These are phyloP conservation scores for Talaromyces adpressus DNA, from an alignment of 495 filamentous ascomycete species.

Conservation along the genomic window DNA sequence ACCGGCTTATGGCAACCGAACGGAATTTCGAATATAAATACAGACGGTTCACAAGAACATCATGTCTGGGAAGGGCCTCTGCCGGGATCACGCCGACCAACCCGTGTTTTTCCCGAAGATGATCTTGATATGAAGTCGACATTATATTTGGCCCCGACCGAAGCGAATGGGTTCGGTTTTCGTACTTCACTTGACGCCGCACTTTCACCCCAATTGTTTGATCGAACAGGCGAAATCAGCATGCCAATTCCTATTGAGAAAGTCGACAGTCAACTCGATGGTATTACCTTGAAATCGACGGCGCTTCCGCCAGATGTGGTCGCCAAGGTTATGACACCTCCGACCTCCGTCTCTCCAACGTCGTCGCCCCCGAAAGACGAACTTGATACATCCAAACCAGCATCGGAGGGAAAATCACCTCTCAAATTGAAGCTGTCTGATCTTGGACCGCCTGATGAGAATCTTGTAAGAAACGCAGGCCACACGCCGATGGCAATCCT, in stretches of 20 bases:
- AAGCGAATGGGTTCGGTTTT: constrained; percentile 10
- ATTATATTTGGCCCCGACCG: constrained; percentile 11
- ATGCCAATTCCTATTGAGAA: constrained; percentile 40
- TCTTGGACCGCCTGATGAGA: constrained; percentile 29
- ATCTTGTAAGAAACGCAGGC: constrained; percentile 35
- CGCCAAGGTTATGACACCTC: constrained; percentile 39
- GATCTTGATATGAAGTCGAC: constrained; percentile 14
- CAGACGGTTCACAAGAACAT: constrained; percentile 2
- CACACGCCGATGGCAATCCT: constrained; percentile 43
- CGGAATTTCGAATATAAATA: background rate
- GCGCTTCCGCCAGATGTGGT: constrained; percentile 35
- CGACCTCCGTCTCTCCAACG: constrained; percentile 21
- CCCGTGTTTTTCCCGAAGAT: constrained; percentile 36
- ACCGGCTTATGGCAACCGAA: constrained; percentile 4
- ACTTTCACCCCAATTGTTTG: constrained; percentile 31
- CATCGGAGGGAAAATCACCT: constrained; percentile 25
- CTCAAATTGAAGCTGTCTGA: constrained; percentile 37
- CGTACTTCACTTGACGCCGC: constrained; percentile 34
- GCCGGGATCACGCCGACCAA: constrained; percentile 27
- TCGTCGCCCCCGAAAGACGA: constrained; percentile 15
- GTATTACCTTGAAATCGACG: constrained; percentile 41
- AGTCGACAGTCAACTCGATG: constrained; percentile 40
- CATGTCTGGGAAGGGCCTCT: constrained; percentile 38
- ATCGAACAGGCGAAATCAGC: constrained; percentile 15
- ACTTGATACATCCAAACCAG: constrained; percentile 7